Percentiles rank a stretch among this genome's conserved stretches.
These are phyloP conservation scores for Tylopilus intermedius DNA, from an alignment of 768 basidiomycete species.

Conservation along the genomic window DNA sequence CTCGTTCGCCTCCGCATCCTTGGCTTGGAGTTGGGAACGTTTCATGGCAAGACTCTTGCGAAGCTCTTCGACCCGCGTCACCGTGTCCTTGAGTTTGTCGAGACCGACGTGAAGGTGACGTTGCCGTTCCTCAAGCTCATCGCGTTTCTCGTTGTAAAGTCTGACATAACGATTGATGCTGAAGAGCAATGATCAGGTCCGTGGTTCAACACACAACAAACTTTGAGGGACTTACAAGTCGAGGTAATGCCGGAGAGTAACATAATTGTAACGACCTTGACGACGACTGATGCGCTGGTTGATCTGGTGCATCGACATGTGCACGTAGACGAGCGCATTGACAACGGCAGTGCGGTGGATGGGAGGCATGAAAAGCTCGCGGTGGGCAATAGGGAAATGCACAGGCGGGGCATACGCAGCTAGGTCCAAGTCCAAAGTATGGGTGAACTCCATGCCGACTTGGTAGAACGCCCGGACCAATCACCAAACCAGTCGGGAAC, in stretches of 20 bases:
- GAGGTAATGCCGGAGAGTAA: constrained; percentile 95
- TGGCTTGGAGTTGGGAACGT: constrained; percentile 85
- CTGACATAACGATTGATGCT: constrained; percentile 97
- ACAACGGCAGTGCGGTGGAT: constrained; percentile 85
- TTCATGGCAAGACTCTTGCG: constrained; percentile 93
- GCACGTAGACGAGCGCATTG: constrained; percentile 90
- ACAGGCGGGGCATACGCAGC: constrained; percentile 73
- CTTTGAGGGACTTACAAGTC: constrained; percentile 75
- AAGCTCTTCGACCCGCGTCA: constrained; percentile 94
- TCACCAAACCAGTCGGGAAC: constrained; percentile 99
- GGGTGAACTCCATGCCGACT: constrained; percentile 95
- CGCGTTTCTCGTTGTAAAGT: constrained; percentile 92
- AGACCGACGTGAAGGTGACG: constrained; percentile 97
- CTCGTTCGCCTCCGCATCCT: constrained; percentile 93
- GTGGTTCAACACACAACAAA: neutral
- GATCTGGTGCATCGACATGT: constrained; percentile 82
- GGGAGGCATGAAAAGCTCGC: constrained; percentile 77
- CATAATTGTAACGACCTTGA: constrained; percentile 92
- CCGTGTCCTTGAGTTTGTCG: constrained; percentile 93
- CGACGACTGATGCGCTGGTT: constrained; percentile 85
- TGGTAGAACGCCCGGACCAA: constrained; percentile 99
- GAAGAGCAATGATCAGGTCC: constrained; percentile 10
- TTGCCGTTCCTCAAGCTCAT: constrained; percentile 98
- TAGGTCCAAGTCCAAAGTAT: constrained; percentile 87
- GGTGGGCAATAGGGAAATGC: constrained; percentile 87